Percentiles rank a stretch among this genome's conserved stretches.
Evolutionary conservation across 2,329 filamentous ascomycete species (phyloP).

Genomic region (Trichophyton simii): DNA sequence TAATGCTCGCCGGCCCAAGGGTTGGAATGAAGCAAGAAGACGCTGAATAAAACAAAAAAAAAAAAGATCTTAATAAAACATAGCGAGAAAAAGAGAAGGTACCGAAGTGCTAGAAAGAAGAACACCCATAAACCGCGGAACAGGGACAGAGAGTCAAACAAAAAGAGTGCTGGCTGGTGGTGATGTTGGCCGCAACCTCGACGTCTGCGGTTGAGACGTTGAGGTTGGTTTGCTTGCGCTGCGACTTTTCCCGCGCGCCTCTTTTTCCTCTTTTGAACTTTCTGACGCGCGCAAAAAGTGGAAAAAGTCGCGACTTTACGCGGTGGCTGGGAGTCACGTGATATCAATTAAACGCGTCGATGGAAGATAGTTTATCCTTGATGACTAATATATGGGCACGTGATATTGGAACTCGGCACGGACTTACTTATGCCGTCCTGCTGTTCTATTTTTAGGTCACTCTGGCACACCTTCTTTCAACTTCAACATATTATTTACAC

Average conservation of each 20-base stretch:
- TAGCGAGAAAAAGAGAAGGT: not conserved
- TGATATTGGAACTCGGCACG: not conserved
- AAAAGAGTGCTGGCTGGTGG: not conserved
- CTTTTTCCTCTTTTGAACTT: not conserved
- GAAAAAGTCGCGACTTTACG: not conserved
- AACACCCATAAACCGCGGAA: not conserved
- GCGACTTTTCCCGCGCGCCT: not conserved
- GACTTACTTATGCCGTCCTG: no score
- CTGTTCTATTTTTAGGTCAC: no score
- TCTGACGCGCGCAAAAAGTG: not conserved
- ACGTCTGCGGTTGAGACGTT: not conserved
- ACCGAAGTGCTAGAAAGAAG: not conserved
- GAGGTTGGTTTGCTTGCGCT: not conserved
- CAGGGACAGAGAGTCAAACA: not conserved
- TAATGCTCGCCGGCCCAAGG: not conserved
- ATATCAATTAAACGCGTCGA: not conserved
- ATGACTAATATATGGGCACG: not conserved
- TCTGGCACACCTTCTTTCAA: no score
- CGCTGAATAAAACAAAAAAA: not conserved
- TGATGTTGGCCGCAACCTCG: not conserved
- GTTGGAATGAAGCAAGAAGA: not conserved
- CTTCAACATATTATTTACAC: no score
- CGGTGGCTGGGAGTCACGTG: not conserved
- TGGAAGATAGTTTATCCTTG: not conserved
- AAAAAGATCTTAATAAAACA: not conserved